These are phyloP conservation scores for Parasitella parasitica DNA, from an alignment of 371 early-diverging fungal genomes.

Conservation along the genomic window DNA sequence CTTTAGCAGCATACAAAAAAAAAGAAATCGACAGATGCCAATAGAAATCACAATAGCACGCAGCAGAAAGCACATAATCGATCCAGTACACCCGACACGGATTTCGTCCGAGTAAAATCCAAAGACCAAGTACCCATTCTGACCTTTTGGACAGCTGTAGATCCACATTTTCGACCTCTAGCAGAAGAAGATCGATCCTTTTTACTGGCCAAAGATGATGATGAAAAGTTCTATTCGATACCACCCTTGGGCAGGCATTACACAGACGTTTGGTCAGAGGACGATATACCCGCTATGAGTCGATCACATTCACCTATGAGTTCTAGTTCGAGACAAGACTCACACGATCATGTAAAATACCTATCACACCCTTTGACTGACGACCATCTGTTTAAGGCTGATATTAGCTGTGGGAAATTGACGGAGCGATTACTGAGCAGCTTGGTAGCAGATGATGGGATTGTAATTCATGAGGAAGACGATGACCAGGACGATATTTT, in stretches of 20 bases:
- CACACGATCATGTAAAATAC: constrained; percentile 31
- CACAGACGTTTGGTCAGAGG: constrained; percentile 80
- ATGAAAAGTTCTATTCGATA: constrained; percentile 67
- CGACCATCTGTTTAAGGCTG: constrained; percentile 58
- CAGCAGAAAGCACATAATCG: constrained; percentile 4
- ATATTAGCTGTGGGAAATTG: constrained; percentile 66
- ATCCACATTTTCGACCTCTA: constrained; percentile 82
- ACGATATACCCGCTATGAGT: constrained; percentile 68
- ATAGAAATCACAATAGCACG: constrained; percentile 2
- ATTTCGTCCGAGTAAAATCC: constrained; percentile 48
- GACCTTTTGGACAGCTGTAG: constrained; percentile 79
- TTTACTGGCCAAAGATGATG: constrained; percentile 63
- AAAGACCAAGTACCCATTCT: constrained; percentile 79
- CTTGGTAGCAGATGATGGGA: constrained; percentile 61
- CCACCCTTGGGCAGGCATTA: constrained; percentile 82
- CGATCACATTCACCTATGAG: constrained; percentile 31
- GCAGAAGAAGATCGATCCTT: constrained; percentile 81
- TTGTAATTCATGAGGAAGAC: constrained; percentile 27
- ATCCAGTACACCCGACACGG: constrained; percentile 19
- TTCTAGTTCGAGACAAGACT: constrained; percentile 25
- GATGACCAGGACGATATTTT: constrained; percentile 23
- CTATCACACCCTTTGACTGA: constrained; percentile 40
- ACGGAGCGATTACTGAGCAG: constrained; percentile 77
- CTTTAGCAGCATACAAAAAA: constrained; percentile 8
- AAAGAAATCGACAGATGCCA: constrained; percentile 12